Conservation (phyloP, 176 grass and related monocot species). For the Elaeis guineensis region DNA sequence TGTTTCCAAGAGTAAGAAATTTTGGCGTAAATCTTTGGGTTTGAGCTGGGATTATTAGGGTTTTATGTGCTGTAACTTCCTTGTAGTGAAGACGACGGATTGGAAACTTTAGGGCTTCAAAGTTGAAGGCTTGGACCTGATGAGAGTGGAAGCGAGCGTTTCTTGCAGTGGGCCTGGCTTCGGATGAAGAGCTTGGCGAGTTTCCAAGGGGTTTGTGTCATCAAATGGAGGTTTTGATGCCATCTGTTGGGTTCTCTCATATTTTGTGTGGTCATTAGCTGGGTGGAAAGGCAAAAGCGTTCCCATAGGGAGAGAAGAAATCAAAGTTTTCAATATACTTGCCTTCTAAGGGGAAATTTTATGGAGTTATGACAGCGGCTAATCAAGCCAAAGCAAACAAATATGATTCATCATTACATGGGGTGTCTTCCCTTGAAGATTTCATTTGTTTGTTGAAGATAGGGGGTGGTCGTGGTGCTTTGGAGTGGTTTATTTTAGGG, state of each 20-base stretch:
- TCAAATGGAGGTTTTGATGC: conserved; percentile 9
- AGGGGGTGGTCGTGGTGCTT: not conserved
- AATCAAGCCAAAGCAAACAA: not conserved
- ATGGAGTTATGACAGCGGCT: not conserved
- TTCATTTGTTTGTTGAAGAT: conserved; percentile 5
- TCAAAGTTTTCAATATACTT: not conserved
- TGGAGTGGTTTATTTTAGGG: not conserved
- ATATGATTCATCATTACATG: not conserved
- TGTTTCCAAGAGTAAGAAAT: too few species aligned
- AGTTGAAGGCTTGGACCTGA: not conserved
- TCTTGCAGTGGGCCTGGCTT: conserved; percentile 38
- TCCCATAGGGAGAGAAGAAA: conserved; percentile 10
- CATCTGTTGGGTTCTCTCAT: conserved; percentile 13
- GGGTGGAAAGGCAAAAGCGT: conserved; percentile 9
- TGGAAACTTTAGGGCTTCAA: not conserved
- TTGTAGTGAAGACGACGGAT: not conserved
- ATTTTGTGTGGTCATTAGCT: not conserved
- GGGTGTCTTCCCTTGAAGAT: not conserved
- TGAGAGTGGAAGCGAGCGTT: conserved; percentile 27
- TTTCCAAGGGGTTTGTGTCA: not conserved
- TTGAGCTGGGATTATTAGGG: not conserved
- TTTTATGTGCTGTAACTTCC: not conserved
- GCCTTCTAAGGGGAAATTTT: too few species aligned
- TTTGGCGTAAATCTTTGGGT: conserved; percentile 1
- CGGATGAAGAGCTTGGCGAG: conserved; percentile 22